phyloP scores from a whole-genome alignment of 306 rosid species.

The Glycine soja region DNA sequence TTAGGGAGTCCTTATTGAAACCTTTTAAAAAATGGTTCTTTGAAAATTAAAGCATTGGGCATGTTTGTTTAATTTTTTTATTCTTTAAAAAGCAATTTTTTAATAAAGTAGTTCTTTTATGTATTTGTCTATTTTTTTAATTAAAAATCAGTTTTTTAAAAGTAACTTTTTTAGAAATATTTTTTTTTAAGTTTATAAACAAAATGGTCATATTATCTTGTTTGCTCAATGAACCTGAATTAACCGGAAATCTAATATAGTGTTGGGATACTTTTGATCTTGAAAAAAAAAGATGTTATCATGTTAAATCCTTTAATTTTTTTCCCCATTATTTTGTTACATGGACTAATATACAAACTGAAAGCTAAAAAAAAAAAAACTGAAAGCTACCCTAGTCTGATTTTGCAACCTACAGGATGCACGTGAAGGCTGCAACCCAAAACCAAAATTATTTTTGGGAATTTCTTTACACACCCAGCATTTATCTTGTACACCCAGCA shows the following conservation, averaged over 20 bases:
- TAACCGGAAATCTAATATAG: background rate
- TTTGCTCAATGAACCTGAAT: background rate
- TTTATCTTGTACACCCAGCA: too few species aligned
- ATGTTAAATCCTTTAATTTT: background rate
- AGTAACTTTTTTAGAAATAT: too few species aligned
- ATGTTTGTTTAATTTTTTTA: too few species aligned
- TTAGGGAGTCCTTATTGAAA: too few species aligned
- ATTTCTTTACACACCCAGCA: too few species aligned
- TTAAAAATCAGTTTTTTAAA: too few species aligned
- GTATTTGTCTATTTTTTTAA: too few species aligned
- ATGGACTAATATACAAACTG: background rate
- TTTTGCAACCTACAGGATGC: background rate
- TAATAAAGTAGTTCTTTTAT: too few species aligned
- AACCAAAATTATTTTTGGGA: background rate
- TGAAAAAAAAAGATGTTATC: background rate
- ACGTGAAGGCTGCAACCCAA: conserved; percentile 19
- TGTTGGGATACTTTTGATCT: background rate
- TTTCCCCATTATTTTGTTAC: background rate
- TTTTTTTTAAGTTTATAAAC: too few species aligned
- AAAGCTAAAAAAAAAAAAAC: background rate
- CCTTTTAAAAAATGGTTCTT: too few species aligned
- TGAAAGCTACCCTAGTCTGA: background rate
- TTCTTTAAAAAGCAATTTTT: too few species aligned
- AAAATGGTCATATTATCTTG: background rate
- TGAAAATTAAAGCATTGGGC: too few species aligned